Conservation (phyloP, 495 filamentous ascomycete species). For the Bryoglossum gracile region DNA sequence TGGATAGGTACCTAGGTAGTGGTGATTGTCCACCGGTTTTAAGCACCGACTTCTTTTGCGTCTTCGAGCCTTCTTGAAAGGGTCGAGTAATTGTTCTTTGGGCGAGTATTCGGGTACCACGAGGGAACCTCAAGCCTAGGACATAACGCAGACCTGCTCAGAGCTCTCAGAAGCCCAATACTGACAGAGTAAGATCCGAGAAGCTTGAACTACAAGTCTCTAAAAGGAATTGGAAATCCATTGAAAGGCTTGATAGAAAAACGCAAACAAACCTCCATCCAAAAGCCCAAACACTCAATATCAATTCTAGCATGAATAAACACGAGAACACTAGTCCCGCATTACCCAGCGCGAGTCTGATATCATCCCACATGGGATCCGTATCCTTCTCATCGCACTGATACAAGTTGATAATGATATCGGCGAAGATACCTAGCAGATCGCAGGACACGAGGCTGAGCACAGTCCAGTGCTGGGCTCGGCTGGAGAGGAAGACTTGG, state of each 20-base stretch:
- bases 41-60: too few relatives aligned
- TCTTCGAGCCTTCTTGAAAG: too few relatives aligned
- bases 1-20: too few relatives aligned
- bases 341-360: constrained; percentile 18
- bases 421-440: constrained; percentile 51
- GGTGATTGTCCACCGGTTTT: too few relatives aligned
- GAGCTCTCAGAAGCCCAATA: too few relatives aligned
- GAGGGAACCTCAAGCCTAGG: too few relatives aligned
- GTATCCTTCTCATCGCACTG: constrained; percentile 44
- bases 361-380: constrained; percentile 19
- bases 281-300: constrained; percentile 48
- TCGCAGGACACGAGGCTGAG: constrained; percentile 50
- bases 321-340: constrained; percentile 45
- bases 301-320: constrained; percentile 54
- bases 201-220: too few relatives aligned
- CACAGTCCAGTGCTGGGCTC: constrained; percentile 50
- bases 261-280: constrained; percentile 38
- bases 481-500: constrained; percentile 42
- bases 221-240: not conserved
- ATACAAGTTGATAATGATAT: constrained; percentile 54
- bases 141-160: too few relatives aligned
- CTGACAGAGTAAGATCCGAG: too few relatives aligned
- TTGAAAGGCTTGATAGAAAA: constrained; percentile 1
- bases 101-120: too few relatives aligned
- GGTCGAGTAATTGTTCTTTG: too few relatives aligned